Base-by-base conservation (phyloP, 345 rosid genomes). In the Populus deltoides region DNA sequence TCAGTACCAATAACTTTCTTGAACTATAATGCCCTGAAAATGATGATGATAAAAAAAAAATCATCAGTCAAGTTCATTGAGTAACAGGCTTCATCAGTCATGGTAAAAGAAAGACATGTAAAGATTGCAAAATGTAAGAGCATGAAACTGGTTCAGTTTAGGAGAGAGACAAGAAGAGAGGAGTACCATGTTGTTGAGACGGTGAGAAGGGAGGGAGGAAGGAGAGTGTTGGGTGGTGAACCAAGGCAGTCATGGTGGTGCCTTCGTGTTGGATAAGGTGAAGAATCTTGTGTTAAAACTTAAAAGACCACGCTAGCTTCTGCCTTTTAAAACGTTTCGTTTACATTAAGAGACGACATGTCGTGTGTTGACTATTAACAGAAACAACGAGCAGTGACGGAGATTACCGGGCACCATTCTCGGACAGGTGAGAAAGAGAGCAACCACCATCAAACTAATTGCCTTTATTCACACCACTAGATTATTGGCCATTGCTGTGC, bases 21-120 rank as follows among this genome's bases (percentile, higher is more conserved):
- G 85, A 73, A 67, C 45, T 77, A 49, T 24, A 83, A 74, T 18
- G 29, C 70, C 88, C 94, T 90, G 87, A 69, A 70, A 66, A 31
- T 17, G 36, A 65, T 1, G 7, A 7, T 1, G 6, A 10, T 41
- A 25, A 43, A 25, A 43, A 6, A 61, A 47, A 22, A 10, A 66
- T 27, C 6, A 67, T 6, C 5, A 66, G 25, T 53, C 38, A 31
- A 63, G 24, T 39, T 74, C 4, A 20, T 22, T 22, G 22, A 5
- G 15, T 6, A 49, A 70, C 29, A 13, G 36, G 62, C 62, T 68
- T 39, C 17, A 8, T 69, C 16, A 59, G 8, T 24, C 43, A 10
- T 25, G 22, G 49, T 35, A 38, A 33, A 20, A 36, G n/a, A 15
- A 51, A 68, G 3, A 31, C 25, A 41, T 12, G 22, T 27, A 10